Evolutionary conservation across 2,329 filamentous ascomycete genomes (phyloP).

Genomic region (Aspergillus texensis): DNA sequence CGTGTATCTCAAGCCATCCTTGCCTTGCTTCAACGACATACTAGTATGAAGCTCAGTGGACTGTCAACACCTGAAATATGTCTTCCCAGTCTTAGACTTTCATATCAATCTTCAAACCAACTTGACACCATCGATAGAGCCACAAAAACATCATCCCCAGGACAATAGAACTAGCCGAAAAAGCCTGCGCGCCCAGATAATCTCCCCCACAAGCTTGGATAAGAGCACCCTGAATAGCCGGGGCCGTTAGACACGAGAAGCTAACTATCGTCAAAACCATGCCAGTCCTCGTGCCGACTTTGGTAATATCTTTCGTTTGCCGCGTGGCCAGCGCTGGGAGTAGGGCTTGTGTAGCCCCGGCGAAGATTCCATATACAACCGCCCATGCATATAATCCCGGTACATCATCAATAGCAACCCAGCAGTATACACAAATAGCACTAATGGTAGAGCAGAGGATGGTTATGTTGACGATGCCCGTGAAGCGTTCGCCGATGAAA

Average conservation of each 20-base stretch:
- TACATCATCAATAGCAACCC: slow-evolving; percentile 54
- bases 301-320: slow-evolving; percentile 6
- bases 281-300: slow-evolving; percentile 14
- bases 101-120: no score
- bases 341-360: slow-evolving; percentile 16
- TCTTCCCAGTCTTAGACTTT: no score
- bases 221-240: slow-evolving; percentile 16
- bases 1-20: no score
- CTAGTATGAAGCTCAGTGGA: no score
- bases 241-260: slow-evolving; percentile 18
- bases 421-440: slow-evolving; percentile 56
- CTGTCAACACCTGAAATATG: no score
- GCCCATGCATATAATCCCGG: slow-evolving; percentile 48
- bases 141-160: no score
- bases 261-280: slow-evolving; percentile 20
- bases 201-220: slow-evolving; percentile 10
- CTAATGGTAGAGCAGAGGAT: slow-evolving; percentile 54
- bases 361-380: slow-evolving; percentile 43
- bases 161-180: no score
- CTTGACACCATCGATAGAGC: no score
- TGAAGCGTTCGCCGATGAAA: slow-evolving; percentile 55
- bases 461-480: slow-evolving; percentile 60
- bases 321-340: slow-evolving; percentile 15
- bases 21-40: no score
- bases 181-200: no score